These are phyloP conservation scores for Leptoxyphium fumago DNA, from an alignment of 2,329 filamentous ascomycete species.

Conservation along the genomic window DNA sequence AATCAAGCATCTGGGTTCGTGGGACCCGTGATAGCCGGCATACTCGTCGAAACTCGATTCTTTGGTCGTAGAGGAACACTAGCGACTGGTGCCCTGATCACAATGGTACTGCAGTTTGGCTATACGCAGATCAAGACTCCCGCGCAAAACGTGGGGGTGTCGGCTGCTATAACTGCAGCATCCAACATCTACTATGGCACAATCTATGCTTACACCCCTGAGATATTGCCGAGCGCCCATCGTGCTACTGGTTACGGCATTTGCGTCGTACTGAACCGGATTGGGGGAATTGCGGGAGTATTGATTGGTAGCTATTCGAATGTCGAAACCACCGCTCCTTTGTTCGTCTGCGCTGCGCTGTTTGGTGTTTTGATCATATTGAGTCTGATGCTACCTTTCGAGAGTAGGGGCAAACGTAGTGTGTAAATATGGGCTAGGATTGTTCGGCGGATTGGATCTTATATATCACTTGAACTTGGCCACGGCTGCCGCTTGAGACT, in stretches of 20 bases:
- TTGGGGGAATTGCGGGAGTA: conserved; percentile 14
- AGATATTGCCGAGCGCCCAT: conserved; percentile 11
- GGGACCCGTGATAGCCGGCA: conserved; percentile 6
- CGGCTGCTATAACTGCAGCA: conserved; percentile 9
- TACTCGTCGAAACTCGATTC: conserved; percentile 10
- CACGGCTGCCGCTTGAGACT: too few species aligned
- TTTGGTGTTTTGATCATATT: conserved; percentile 14
- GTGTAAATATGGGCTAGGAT: neutral
- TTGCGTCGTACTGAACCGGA: conserved; percentile 12
- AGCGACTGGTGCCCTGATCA: conserved; percentile 9
- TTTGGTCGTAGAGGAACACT: conserved; percentile 13
- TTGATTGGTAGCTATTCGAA: conserved; percentile 14
- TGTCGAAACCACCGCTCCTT: conserved; percentile 12
- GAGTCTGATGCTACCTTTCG: conserved; percentile 13
- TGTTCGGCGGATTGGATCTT: too few species aligned
- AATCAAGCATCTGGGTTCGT: conserved; percentile 6
- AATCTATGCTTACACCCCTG: conserved; percentile 13
- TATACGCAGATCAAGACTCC: conserved; percentile 15
- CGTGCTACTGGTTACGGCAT: conserved; percentile 13
- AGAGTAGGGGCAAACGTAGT: conserved; percentile 10
- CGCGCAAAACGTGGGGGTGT: conserved; percentile 12
- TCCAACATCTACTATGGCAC: conserved; percentile 13
- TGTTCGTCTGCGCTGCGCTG: conserved; percentile 14
- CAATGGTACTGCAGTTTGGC: conserved; percentile 13
- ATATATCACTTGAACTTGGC: too few species aligned